Percentiles rank a stretch among this genome's conserved stretches.
phyloP scores from a whole-genome alignment of 2,329 filamentous ascomycete species.

The Penicillium crustosum region DNA sequence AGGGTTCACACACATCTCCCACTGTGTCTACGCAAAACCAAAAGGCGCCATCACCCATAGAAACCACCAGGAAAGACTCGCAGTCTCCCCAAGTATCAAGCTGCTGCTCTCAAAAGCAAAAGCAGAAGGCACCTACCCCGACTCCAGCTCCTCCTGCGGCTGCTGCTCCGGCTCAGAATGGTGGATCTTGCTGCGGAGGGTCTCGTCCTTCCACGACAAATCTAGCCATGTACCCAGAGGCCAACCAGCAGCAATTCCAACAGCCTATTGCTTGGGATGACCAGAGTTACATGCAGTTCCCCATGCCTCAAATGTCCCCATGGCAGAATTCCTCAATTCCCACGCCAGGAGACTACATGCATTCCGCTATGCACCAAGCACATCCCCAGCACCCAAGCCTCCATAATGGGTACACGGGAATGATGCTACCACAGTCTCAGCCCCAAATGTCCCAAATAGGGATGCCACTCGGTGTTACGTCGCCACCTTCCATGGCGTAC shows the following conservation, averaged over 20 bases:
- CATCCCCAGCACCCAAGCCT: neutral
- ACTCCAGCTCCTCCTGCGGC: neutral
- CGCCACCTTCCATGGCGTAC: slow-evolving; percentile 15
- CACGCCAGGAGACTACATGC: slow-evolving; percentile 16
- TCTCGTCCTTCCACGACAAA: slow-evolving; percentile 6
- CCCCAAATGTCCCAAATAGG: neutral
- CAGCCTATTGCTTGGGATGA: slow-evolving; percentile 14
- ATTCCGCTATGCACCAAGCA: slow-evolving; percentile 2
- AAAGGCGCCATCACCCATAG: neutral
- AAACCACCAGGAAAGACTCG: neutral
- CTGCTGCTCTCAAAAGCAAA: slow-evolving; percentile 28
- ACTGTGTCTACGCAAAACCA: neutral
- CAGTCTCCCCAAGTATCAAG: slow-evolving; percentile 14
- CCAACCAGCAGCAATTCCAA: slow-evolving; percentile 4
- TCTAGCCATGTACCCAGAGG: neutral
- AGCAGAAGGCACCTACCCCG: slow-evolving; percentile 11
- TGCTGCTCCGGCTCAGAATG: slow-evolving; percentile 2
- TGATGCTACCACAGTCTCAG: slow-evolving; percentile 1
- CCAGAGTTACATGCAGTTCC: slow-evolving; percentile 17
- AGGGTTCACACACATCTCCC: slow-evolving; percentile 3
- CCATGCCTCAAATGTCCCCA: slow-evolving; percentile 17
- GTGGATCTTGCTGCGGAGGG: slow-evolving; percentile 33
- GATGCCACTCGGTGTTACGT: slow-evolving; percentile 9
- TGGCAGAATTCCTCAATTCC: slow-evolving; percentile 26
- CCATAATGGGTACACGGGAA: slow-evolving; percentile 3